phyloP scores from a whole-genome alignment of 306 rosid genomes.

The Sechiopsis laciniata region DNA sequence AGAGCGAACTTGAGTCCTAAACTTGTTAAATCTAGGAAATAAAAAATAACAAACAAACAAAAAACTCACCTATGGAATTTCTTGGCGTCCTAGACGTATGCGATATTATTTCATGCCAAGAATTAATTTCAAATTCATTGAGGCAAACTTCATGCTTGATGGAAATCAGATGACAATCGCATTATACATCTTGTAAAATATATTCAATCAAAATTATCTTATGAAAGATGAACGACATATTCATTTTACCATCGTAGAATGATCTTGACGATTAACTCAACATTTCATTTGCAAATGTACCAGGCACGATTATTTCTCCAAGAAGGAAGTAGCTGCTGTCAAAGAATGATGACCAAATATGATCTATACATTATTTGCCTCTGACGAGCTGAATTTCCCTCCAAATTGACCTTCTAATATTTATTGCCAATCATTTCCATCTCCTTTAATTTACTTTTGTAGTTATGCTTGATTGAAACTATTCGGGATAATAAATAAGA shows the following conservation, averaged over 20 bases:
- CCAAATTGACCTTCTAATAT: too few relatives aligned
- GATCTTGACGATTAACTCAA: background rate
- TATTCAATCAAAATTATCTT: too few relatives aligned
- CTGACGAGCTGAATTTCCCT: conserved; percentile 9
- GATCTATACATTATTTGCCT: background rate
- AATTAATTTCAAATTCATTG: too few relatives aligned
- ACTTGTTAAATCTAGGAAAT: too few relatives aligned
- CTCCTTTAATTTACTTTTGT: conserved; percentile 1
- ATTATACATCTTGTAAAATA: background rate
- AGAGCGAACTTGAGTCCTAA: too few relatives aligned
- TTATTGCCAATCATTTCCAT: background rate
- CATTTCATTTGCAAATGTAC: background rate
- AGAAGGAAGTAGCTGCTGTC: conserved; percentile 39
- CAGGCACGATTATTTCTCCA: conserved; percentile 78
- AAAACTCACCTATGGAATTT: too few relatives aligned
- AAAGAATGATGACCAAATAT: conserved; percentile 65
- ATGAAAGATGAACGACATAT: too few relatives aligned
- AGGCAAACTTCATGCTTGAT: background rate
- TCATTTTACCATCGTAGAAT: background rate
- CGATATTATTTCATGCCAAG: too few relatives aligned
- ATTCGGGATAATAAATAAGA: background rate
- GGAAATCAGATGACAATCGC: background rate
- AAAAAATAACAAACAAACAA: too few relatives aligned
- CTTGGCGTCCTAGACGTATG: too few relatives aligned
- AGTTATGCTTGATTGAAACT: conserved; percentile 9